Conservation (phyloP, 2,329 filamentous ascomycete genomes). For the Scopulariopsis brevicaulis region DNA sequence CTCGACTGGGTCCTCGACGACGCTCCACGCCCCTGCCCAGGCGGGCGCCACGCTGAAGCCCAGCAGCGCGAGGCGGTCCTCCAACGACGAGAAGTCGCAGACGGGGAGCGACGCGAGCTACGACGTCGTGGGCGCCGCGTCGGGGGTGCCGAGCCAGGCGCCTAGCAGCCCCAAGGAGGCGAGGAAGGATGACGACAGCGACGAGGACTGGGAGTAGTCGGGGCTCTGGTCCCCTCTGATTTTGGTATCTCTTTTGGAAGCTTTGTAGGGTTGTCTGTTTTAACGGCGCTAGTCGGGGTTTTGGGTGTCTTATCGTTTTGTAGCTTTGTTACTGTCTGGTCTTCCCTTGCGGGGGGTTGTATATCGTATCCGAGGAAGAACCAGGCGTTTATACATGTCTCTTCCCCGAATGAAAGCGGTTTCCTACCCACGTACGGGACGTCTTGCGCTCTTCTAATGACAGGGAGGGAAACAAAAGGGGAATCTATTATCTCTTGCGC, state of each 20-base stretch:
- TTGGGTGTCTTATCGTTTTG: background rate
- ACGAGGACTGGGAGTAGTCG: constrained; percentile 67
- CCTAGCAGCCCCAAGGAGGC: constrained; percentile 53
- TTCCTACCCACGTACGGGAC: background rate
- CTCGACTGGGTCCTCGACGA: constrained; percentile 47
- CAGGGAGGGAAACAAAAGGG: background rate
- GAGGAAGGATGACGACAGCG: constrained; percentile 45
- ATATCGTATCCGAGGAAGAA: background rate
- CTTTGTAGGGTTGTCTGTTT: background rate
- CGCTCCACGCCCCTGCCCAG: constrained; percentile 40
- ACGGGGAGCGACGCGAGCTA: constrained; percentile 94
- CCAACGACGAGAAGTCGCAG: constrained; percentile 81
- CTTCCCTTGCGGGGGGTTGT: background rate
- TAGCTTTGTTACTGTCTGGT: background rate
- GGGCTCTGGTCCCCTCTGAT: background rate
- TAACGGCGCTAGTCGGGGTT: background rate
- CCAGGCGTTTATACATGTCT: background rate
- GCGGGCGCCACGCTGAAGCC: constrained; percentile 42
- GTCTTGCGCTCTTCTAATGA: no score
- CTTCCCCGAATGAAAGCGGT: background rate
- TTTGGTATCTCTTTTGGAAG: background rate
- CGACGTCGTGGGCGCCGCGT: constrained; percentile 74
- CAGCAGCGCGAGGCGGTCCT: constrained; percentile 50
- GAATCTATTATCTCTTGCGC: constrained; percentile 42
- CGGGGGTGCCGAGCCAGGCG: constrained; percentile 66